These are phyloP conservation scores for Elaeis oleifera DNA, from an alignment of 202 grass and related monocot genomes.

Conservation along the genomic window DNA sequence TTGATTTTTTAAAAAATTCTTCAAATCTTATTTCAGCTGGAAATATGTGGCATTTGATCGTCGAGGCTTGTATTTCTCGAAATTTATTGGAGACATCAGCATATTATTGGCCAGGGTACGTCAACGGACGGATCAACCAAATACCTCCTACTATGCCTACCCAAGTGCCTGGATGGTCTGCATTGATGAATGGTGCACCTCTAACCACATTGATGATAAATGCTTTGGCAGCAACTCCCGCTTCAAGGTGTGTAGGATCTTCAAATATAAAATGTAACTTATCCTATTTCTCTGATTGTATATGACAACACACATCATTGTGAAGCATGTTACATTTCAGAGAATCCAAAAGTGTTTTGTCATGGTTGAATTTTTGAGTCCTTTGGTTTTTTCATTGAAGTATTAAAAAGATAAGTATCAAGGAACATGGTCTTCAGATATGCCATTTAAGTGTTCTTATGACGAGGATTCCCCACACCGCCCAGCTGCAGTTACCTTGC, in stretches of 20 bases:
- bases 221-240: slow-evolving; percentile 58
- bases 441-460: no score
- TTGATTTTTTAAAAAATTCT: slow-evolving; percentile 8
- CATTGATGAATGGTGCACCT: slow-evolving; percentile 73
- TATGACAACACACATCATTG: background rate
- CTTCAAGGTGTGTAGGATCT: slow-evolving; percentile 74
- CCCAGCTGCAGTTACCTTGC: no score
- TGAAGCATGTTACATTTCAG: slow-evolving; percentile 1
- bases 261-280: background rate
- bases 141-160: slow-evolving; percentile 47
- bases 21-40: slow-evolving; percentile 58
- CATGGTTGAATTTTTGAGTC: no score
- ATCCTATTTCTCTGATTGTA: background rate
- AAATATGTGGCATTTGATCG: slow-evolving; percentile 95
- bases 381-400: no score
- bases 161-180: slow-evolving; percentile 78
- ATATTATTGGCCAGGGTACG: slow-evolving; percentile 87
- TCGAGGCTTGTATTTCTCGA: slow-evolving; percentile 92
- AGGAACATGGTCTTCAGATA: no score
- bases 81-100: slow-evolving; percentile 82
- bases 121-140: slow-evolving; percentile 46
- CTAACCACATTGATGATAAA: slow-evolving; percentile 62
- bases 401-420: no score
- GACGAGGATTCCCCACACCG: no score
- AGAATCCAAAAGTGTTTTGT: no score